Base-by-base conservation (phyloP, 495 filamentous ascomycete genomes). In the Penicillium egyptiacum region DNA sequence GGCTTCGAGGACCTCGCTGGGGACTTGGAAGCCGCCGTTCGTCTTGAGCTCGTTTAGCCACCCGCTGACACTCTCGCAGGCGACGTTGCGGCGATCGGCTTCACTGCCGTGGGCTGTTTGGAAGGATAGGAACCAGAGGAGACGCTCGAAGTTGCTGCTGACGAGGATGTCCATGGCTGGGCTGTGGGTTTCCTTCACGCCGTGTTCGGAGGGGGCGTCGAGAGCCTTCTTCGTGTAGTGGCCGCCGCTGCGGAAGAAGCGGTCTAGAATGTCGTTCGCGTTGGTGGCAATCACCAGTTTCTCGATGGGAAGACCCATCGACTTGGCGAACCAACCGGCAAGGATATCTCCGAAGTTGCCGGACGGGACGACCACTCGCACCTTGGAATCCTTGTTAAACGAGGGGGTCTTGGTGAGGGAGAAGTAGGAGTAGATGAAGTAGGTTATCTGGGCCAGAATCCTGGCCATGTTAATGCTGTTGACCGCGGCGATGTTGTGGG, bases 131-230 rank as follows among this genome's bases (percentile, higher is more conserved):
- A 88, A 96, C 93, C 93, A 97, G n/a, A 98, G 79, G 0, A 98
- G 79, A 26, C 94, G 83, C 78, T 98, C 94, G 70, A 98, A 97
- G 79, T 98, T 98, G 70, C 87, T 91, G 52, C 85, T 89, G 35
- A 97, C 91, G 12, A 98, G 80, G 52, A 97, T 97, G 70, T 98
- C 94, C 94, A 98, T 98, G 19, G 94, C 94, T 0, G 94, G 93
- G 50, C 83, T 88, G 37, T 90, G 77, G 0, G 94, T 97, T 71
- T 94, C 93, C 72, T 90, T 90, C 30, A 53, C 49, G 4, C 49
- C 47, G n/a, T 50, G 47, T 33, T 50, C 47, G 5, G 55, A 19
- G 10, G 49, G 20, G 2, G 46, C 45, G 23, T 59, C 45, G 45
- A 60, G 47, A 51, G 81, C 81, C 44, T 80, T 73, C 57, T 90